Evolutionary conservation across 768 basidiomycete species (phyloP), one percentile per base, ranked within the genome.

Genomic region (Sporobolomyces roseus): DNA sequence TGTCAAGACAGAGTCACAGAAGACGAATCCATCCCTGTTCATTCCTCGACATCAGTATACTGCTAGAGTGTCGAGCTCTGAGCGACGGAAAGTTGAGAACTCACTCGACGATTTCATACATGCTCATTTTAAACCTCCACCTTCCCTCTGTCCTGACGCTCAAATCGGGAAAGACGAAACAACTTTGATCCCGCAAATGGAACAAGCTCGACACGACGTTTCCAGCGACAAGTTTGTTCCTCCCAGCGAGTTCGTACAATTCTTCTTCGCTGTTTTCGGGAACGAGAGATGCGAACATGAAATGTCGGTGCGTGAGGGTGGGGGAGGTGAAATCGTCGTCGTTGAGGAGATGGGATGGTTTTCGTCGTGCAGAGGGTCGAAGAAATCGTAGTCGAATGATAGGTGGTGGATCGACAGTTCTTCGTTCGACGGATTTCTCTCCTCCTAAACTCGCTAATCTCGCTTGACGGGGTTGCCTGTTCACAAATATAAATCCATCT

Each of bases 351-450:
- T 58, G 48, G 1, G 2, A 13, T 19, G 56, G 29, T 35, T 25
- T 49, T 23, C 29, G 29, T 14, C 45, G 48, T 6, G 61, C 55
- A 14, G 5, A 4, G 0, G 70, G 63, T 41, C 52, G 53, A 35
- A 48, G 53, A 62, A 96, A 90, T 62, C 88, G 86, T 12, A 97
- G 85, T 78, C 94, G 91, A n/a, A 97, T 87, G 80, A 97, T 93
- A 23, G 93, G 93, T 1, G 93, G 92, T 0, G 93, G 93, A 82
- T 97, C 93, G 77, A 97, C 92, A 3, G 93, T 93, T 43, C 93
- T 84, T n/a, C 93, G 85, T 83, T 94, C 93, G 63, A 91, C 92
- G n/a, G n/a, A n/a, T n/a, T n/a, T n/a, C 89, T 80, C 59, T 43
- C 67, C 65, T 49, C 68, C 68, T 3, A 56, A 51, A 5, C 68